Evolutionary conservation across 208 protist genomes (phyloP).

Genomic region (Wallacemonas sp.): DNA sequence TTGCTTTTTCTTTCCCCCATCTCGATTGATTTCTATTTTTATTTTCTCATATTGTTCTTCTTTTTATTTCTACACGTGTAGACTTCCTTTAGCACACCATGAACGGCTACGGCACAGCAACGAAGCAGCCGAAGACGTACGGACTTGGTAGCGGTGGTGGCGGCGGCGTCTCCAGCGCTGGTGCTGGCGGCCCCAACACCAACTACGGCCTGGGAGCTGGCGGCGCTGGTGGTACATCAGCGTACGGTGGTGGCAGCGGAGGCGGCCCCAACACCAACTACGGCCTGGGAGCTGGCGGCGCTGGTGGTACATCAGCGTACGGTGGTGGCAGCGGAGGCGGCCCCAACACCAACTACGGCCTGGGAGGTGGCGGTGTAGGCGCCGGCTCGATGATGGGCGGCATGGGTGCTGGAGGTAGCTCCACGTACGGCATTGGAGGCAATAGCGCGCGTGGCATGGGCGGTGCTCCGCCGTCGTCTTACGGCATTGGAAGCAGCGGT

Average conservation of each 20-base stretch:
- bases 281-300: conserved; percentile 4
- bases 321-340: no score
- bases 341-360: not conserved
- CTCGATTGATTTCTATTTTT: not conserved
- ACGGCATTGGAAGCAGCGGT: not conserved
- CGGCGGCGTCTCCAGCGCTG: not conserved
- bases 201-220: conserved; percentile 4
- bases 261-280: not conserved
- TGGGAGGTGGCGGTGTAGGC: no score
- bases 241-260: not conserved
- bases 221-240: not conserved
- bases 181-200: not conserved
- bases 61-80: not conserved
- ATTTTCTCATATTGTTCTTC: not conserved
- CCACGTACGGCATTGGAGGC: not conserved
- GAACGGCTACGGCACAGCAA: not conserved
- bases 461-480: no score
- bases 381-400: not conserved
- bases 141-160: not conserved
- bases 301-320: conserved; percentile 5
- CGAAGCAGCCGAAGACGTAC: conserved; percentile 1
- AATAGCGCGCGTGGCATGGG: no score
- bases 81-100: not conserved
- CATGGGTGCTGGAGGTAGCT: not conserved
- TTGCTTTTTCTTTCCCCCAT: not conserved